Conservation (phyloP, 2,329 filamentous ascomycete species). For the Venturia asperata region DNA sequence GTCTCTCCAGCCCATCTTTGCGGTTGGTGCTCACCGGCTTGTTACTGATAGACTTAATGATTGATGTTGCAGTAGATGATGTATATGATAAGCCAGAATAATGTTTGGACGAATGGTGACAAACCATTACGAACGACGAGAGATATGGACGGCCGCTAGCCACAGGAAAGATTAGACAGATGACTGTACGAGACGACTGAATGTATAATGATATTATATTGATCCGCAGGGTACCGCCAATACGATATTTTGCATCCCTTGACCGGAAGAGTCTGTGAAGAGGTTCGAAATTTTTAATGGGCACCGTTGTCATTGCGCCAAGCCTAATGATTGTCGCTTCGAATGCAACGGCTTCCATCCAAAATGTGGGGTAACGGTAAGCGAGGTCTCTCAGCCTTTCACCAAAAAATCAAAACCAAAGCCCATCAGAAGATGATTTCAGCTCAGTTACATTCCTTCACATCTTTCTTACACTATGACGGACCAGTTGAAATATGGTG, state of each 20-base stretch:
- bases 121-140: too few species aligned
- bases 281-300: neutral
- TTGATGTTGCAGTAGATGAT: neutral
- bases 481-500: constrained; percentile 64
- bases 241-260: too few species aligned
- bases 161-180: too few species aligned
- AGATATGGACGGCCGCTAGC: too few species aligned
- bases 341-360: neutral
- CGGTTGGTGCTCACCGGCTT: neutral
- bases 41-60: neutral
- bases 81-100: neutral
- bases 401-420: neutral
- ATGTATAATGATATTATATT: too few species aligned
- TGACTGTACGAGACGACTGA: too few species aligned
- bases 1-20: neutral
- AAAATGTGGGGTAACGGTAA: neutral
- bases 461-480: neutral
- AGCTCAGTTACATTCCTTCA: neutral
- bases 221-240: too few species aligned
- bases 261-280: neutral
- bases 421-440: neutral
- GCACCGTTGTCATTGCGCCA: too few species aligned
- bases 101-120: too few species aligned
- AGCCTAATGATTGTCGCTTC: too few species aligned
- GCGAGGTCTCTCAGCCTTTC: neutral